These are phyloP conservation scores for Volvox reticuliferus DNA, from an alignment of 139 green algal genomes.

Conservation along the genomic window DNA sequence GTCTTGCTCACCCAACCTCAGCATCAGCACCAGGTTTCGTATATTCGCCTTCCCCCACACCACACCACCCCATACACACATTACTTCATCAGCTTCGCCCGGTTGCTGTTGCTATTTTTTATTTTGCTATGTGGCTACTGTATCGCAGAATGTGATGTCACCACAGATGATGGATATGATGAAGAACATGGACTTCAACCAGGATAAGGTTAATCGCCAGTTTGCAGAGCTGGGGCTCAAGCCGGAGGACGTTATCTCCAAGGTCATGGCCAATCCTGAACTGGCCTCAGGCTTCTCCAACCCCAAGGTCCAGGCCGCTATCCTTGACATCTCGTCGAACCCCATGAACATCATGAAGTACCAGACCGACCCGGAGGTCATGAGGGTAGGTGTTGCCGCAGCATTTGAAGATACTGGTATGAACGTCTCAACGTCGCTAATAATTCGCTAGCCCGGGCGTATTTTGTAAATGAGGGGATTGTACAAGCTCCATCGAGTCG, in stretches of 20 bases:
- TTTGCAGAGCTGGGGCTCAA: conserved; percentile 84
- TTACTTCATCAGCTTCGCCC: too few relatives aligned
- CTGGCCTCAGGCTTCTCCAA: conserved; percentile 85
- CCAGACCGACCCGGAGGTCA: conserved; percentile 85
- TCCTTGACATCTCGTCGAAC: conserved; percentile 87
- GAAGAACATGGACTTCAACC: conserved; percentile 72
- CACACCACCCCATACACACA: too few relatives aligned
- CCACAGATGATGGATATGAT: conserved; percentile 79
- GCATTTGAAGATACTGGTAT: too few relatives aligned
- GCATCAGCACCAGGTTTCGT: too few relatives aligned
- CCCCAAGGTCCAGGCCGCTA: conserved; percentile 85
- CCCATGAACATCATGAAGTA: conserved; percentile 91
- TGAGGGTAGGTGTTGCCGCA: conserved; percentile 60
- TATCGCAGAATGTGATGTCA: conserved; percentile 67
- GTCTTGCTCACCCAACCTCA: too few relatives aligned
- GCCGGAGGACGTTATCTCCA: conserved; percentile 84
- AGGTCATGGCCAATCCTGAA: conserved; percentile 86
- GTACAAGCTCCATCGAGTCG: too few relatives aligned
- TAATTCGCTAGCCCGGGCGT: too few relatives aligned
- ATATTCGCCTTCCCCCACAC: too few relatives aligned
- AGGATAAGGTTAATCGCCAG: conserved; percentile 80
- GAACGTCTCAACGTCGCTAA: too few relatives aligned
- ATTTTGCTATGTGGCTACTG: too few relatives aligned
- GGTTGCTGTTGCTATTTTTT: too few relatives aligned
- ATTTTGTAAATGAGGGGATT: too few relatives aligned